phyloP scores from a whole-genome alignment of 2,329 filamentous ascomycete genomes.

The Ceratocystis colombiana region DNA sequence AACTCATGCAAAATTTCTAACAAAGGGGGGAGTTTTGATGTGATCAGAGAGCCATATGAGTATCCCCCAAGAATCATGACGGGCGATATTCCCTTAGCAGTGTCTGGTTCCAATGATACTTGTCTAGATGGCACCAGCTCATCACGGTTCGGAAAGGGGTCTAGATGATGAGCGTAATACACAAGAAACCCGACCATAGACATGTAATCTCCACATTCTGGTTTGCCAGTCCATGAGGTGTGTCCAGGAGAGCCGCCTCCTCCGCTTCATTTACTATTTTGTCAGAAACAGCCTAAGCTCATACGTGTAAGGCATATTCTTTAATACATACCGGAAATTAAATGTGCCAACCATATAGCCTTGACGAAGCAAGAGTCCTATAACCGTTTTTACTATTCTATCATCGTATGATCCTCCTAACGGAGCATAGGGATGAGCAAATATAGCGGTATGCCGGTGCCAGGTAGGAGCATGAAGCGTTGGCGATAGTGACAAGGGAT shows the following conservation, averaged over 20 bases:
- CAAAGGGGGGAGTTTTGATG: constrained; percentile 58
- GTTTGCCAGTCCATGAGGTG: constrained; percentile 78
- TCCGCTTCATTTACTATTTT: constrained; percentile 47
- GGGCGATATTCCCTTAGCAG: constrained; percentile 27
- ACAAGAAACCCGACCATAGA: constrained; percentile 72
- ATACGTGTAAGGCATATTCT: constrained; percentile 15
- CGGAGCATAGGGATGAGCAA: constrained; percentile 86
- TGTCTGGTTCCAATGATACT: not conserved
- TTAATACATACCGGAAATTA: constrained; percentile 60
- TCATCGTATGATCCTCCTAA: constrained; percentile 82
- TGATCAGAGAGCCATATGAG: constrained; percentile 81
- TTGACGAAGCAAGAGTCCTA: constrained; percentile 52
- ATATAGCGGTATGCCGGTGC: constrained; percentile 47
- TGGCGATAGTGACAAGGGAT: constrained; percentile 44
- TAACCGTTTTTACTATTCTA: constrained; percentile 58
- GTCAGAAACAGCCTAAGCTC: not conserved
- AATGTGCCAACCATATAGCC: constrained; percentile 78
- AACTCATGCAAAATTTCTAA: constrained; percentile 52
- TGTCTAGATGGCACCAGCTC: constrained; percentile 9
- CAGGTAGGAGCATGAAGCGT: constrained; percentile 34
- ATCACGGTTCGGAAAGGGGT: constrained; percentile 31
- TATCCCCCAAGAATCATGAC: constrained; percentile 64
- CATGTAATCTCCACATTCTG: constrained; percentile 72
- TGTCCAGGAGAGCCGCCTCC: constrained; percentile 62
- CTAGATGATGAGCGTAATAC: constrained; percentile 57